Base-by-base conservation (phyloP, 2,329 filamentous ascomycete species). In the Claviceps capensis region DNA sequence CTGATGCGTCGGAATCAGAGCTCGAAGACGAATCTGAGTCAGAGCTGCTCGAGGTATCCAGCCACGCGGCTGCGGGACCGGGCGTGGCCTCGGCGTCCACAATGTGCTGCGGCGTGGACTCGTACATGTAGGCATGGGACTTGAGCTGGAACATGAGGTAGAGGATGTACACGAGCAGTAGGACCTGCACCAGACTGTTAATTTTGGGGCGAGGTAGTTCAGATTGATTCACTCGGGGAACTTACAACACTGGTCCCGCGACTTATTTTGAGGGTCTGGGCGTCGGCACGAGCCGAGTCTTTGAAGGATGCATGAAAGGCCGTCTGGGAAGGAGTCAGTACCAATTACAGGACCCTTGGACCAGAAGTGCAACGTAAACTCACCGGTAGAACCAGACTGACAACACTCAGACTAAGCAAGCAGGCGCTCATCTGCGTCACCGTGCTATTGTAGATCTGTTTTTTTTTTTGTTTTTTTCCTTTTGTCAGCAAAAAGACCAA, bases 341-440 rank as follows among this genome's bases (percentile, higher is more conserved):
- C 3, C 30, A 11, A 34, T 1, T 1, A 34, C 4, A 11, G 11
- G 30, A 11, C 30, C 9, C 30, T 34, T 9, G 11, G 30, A 34
- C 9, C 30, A 34, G 30, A 34, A 2, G 30, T 34, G 30, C 30
- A 34, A 34, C 30, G 30, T 47, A 19, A n/a, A 41, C 79, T 59
- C 69, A 86, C 84, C 1, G 90, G 89, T 13, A 96, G 70, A 26
- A 95, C 77, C 22, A 95, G 74, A 72, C 89, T 95, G 69, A 88
- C 90, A 55, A 95, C 90, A 63, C 86, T 90, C 67, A 95, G 69
- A 72, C 88, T 94, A 59, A 96, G 78, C 60, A 96, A 75, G 70
- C 88, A 95, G 49, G 90, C 90, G 65, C 88, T 95, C 88, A 95
- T 95, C 66, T 96, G 89, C 1, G 89, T 95, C 53, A 95, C 88